Conservation (phyloP, 2,329 filamentous ascomycete species). For the Pseudogymnoascus pannorum region DNA sequence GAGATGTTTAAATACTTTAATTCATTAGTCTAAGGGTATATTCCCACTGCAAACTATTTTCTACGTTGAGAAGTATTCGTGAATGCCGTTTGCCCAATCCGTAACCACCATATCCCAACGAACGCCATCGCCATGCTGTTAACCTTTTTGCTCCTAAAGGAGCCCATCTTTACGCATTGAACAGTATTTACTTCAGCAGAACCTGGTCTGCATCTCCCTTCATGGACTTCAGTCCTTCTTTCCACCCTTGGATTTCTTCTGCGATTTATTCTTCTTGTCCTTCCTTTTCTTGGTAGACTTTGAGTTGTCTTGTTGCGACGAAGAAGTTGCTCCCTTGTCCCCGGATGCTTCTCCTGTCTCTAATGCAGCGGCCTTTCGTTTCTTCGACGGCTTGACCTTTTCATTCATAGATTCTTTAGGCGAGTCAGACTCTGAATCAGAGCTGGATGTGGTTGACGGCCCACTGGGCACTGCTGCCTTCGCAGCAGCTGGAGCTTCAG, state of each 20-base stretch:
- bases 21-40: slow-evolving; percentile 6
- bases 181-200: background rate
- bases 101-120: background rate
- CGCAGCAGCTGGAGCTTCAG: slow-evolving; percentile 13
- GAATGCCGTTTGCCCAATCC: background rate
- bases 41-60: background rate
- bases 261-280: slow-evolving; percentile 24
- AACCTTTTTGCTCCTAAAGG: slow-evolving; percentile 3
- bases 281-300: slow-evolving; percentile 24
- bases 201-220: background rate
- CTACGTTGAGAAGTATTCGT: background rate
- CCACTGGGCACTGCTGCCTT: background rate
- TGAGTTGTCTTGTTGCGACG: slow-evolving; percentile 13
- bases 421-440: background rate
- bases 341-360: background rate
- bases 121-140: slow-evolving; percentile 7
- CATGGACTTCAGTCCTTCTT: slow-evolving; percentile 23
- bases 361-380: slow-evolving; percentile 21
- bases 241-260: slow-evolving; percentile 23
- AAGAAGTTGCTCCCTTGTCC: slow-evolving; percentile 14
- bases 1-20: background rate
- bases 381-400: slow-evolving; percentile 12
- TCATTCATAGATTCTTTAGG: slow-evolving; percentile 5
- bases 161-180: background rate
- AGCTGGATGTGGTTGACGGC: background rate